Percentiles rank a stretch among this genome's conserved stretches.
Conservation (phyloP, 306 rosid species). For the Quercus robur region DNA sequence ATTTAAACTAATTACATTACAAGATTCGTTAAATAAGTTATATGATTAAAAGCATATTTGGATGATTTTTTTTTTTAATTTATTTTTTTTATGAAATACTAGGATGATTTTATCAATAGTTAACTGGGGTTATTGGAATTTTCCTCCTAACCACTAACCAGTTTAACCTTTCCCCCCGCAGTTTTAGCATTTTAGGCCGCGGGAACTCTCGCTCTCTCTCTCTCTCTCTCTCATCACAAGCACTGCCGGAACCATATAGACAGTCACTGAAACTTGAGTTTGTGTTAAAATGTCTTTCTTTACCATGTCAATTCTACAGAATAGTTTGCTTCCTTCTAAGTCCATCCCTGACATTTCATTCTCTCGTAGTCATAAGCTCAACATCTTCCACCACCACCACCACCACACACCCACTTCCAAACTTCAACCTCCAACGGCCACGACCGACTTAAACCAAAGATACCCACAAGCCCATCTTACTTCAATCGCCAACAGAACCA, state of each 20-base stretch:
- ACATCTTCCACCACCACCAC: neutral
- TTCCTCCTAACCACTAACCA: too few relatives aligned
- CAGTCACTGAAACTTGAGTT: neutral
- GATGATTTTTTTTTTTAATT: too few relatives aligned
- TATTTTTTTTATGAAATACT: too few relatives aligned
- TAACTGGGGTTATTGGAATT: too few relatives aligned
- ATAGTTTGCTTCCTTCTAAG: constrained; percentile 1
- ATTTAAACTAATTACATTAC: too few relatives aligned
- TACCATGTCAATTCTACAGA: constrained; percentile 26
- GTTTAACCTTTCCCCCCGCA: too few relatives aligned
- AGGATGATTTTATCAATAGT: too few relatives aligned
- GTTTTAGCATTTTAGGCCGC: too few relatives aligned
- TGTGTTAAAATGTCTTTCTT: neutral
- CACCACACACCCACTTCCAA: constrained; percentile 2
- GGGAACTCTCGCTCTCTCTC: too few relatives aligned
- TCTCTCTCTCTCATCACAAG: neutral
- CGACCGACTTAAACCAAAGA: neutral
- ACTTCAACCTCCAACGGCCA: constrained; percentile 13
- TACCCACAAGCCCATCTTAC: constrained; percentile 4
- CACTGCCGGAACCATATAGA: neutral
- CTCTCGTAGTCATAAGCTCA: constrained; percentile 16
- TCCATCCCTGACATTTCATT: constrained; percentile 1
- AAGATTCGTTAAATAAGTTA: too few relatives aligned
- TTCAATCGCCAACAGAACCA: constrained; percentile 3
- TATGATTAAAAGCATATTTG: too few relatives aligned